A percentile compares a stretch with the other conserved stretches of the same genome.
phyloP scores from a whole-genome alignment of 495 filamentous ascomycete species.

The Aspergillus egyptiacus region DNA sequence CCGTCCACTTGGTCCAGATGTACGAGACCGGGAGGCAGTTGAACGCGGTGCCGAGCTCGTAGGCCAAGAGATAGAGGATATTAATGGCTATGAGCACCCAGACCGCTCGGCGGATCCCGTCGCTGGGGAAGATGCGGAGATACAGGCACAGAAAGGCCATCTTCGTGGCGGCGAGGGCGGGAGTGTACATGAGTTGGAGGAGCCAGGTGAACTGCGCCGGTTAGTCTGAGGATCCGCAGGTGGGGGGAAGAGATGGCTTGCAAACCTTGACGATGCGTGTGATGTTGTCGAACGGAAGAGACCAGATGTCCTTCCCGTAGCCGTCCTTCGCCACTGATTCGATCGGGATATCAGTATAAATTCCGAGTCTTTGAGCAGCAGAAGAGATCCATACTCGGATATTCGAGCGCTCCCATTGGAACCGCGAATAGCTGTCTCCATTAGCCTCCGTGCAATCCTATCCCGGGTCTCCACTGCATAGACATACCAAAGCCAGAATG shows the following conservation, averaged over 20 bases:
- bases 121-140: conserved; percentile 7
- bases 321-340: conserved; percentile 5
- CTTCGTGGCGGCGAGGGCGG: not conserved
- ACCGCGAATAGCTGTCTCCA: not conserved
- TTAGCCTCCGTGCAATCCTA: not conserved
- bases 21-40: conserved; percentile 7
- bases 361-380: not conserved
- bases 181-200: not conserved
- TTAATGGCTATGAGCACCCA: not conserved
- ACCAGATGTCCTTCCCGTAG: conserved; percentile 7
- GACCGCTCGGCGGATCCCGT: not conserved
- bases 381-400: conserved; percentile 1
- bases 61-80: not conserved
- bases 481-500: conserved; percentile 8
- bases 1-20: conserved; percentile 7
- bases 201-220: not conserved
- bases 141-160: conserved; percentile 7
- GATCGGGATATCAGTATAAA: not conserved
- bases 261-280: conserved; percentile 4
- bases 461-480: not conserved
- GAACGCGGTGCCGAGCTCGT: not conserved
- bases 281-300: conserved; percentile 1
- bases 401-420: conserved; percentile 6
- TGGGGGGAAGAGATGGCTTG: too few relatives aligned
- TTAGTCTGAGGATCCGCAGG: too few relatives aligned